A percentile compares a stretch with the other conserved stretches of the same genome.
These are phyloP conservation scores for Ramichloridium luteum DNA, from an alignment of 2,329 filamentous ascomycete genomes.

Conservation along the genomic window DNA sequence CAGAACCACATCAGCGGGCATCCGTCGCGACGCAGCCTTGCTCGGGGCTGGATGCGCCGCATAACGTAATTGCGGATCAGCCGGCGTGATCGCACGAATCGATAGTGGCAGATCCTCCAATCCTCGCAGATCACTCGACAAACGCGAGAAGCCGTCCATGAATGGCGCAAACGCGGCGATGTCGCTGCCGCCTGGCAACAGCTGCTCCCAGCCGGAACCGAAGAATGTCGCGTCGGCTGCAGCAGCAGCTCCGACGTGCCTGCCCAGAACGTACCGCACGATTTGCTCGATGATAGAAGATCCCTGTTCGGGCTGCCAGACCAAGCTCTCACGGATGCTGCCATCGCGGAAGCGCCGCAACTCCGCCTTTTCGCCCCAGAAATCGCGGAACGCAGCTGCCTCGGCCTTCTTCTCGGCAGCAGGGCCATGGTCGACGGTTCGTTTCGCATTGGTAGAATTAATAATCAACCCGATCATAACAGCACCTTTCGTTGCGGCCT, in stretches of 20 bases:
- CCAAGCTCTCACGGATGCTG: constrained; percentile 80
- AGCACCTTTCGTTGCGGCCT: constrained; percentile 19
- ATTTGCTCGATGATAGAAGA: constrained; percentile 68
- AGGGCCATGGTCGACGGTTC: constrained; percentile 79
- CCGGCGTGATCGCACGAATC: constrained; percentile 64
- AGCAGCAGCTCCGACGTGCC: constrained; percentile 52
- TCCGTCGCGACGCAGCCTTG: constrained; percentile 30
- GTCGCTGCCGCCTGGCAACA: constrained; percentile 29
- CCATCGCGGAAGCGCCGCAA: constrained; percentile 90
- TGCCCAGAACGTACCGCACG: constrained; percentile 54
- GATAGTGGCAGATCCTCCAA: constrained; percentile 80
- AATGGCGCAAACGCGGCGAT: constrained; percentile 52
- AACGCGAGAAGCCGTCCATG: constrained; percentile 54
- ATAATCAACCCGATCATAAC: constrained; percentile 58
- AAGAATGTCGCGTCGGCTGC: constrained; percentile 34
- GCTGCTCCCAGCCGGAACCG: constrained; percentile 34
- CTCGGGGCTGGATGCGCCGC: constrained; percentile 46
- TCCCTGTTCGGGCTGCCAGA: constrained; percentile 58
- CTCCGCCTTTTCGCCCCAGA: constrained; percentile 93
- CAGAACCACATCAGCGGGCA: constrained; percentile 64
- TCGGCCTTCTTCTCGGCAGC: constrained; percentile 74
- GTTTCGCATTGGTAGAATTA: constrained; percentile 57
- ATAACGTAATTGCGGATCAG: constrained; percentile 62
- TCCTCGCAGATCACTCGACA: constrained; percentile 65
- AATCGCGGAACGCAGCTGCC: constrained; percentile 68